Evolutionary conservation across 192 early-diverging fungal genomes (phyloP).

Genomic region (Backusella sp.): DNA sequence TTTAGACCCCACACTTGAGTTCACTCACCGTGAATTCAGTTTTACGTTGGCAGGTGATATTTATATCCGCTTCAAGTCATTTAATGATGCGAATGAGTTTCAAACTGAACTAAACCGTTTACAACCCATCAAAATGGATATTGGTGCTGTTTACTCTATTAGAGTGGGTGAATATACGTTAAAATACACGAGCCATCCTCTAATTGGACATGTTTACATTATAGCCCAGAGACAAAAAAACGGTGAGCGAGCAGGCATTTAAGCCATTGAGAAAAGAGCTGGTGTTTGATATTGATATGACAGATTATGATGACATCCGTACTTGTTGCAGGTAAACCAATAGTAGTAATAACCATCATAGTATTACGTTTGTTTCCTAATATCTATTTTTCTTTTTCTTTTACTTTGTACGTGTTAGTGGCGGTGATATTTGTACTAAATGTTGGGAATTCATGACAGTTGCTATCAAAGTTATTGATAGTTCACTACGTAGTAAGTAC

Average conservation of each 20-base stretch:
- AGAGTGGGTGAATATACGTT: slow-evolving; percentile 36
- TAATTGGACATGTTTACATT: background rate
- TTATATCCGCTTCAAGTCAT: slow-evolving; percentile 92
- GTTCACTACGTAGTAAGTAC: slow-evolving; percentile 58
- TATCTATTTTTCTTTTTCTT: background rate
- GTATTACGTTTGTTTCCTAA: background rate
- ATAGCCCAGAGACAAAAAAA: slow-evolving; percentile 83
- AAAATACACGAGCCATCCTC: background rate
- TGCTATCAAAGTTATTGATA: slow-evolving; percentile 85
- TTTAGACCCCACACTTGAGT: slow-evolving; percentile 62
- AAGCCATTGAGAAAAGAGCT: slow-evolving; percentile 83
- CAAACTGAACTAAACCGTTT: slow-evolving; percentile 71
- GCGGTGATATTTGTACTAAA: slow-evolving; percentile 81
- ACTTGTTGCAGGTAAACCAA: slow-evolving; percentile 85
- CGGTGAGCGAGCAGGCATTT: slow-evolving; percentile 68
- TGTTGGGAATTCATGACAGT: slow-evolving; percentile 97
- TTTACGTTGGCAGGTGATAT: slow-evolving; percentile 79
- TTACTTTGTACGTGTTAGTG: slow-evolving; percentile 34
- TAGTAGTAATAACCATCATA: background rate
- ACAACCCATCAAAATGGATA: slow-evolving; percentile 92
- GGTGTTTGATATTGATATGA: slow-evolving; percentile 99
- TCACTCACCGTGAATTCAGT: slow-evolving; percentile 89
- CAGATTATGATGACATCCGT: slow-evolving; percentile 96
- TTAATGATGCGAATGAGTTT: slow-evolving; percentile 66
- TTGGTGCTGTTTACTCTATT: slow-evolving; percentile 92